Evolutionary conservation across 1,284 basidiomycete genomes (phyloP), one percentile per base, ranked within the genome.

Genomic region (Thelephora terrestris): DNA sequence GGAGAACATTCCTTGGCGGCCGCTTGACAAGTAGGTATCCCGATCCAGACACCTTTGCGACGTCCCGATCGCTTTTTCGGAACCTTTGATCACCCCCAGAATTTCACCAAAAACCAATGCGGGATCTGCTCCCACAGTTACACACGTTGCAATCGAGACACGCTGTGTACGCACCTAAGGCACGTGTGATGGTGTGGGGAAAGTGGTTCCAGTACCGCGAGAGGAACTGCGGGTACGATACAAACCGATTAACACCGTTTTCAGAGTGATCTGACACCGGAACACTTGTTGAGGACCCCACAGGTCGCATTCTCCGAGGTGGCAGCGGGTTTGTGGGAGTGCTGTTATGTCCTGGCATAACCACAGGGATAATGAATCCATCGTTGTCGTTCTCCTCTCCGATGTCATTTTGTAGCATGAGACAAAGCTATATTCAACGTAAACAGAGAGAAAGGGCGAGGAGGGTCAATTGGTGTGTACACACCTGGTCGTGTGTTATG

Each of bases 1-100:
- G 0, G 76, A 67, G 54, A 84, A 83, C 0, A 73, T 74, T 0
- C 76, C 69, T 29, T 81, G 74, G 1, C 64, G 53, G 38, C 77
- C 75, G 17, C 81, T 66, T 25, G 57, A 55, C 27, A 65, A 57
- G 57, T 85, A 86, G 0, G 66, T 58, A 0, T 62, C 55, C 21
- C 62, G 58, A 44, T 73, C 68, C 2, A 86, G 63, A 55, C 63
- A 71, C 7, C 71, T 65, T 2, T 61, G 52, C 1, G 58, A 52
- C 34, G 53, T 58, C 0, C 52, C 49, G 14, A 78, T 52, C 0
- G 79, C 64, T 32, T 64, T 60, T 55, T 84, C 79, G 0, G 79
- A 80, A 1, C 85, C 84, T 55, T 78, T 76, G 56, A 87, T 81
- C 2, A 84, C 73, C 23, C 83, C 82, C 54, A 86, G 71, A 38